Conservation (phyloP, 768 basidiomycete species). For the Kwoniella shandongensis region DNA sequence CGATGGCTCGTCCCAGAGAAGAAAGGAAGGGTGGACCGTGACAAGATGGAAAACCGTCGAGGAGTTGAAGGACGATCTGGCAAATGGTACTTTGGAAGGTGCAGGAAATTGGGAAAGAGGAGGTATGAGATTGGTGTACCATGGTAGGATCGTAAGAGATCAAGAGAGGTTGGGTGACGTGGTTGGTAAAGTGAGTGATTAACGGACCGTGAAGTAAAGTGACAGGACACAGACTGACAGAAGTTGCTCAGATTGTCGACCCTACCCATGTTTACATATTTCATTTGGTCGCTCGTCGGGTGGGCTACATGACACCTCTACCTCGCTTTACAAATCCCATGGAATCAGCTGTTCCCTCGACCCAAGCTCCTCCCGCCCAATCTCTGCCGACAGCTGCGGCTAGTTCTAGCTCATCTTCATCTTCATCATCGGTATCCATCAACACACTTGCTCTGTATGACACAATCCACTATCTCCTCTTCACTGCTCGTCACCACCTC, state of each 20-base stretch:
- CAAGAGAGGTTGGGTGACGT: slow-evolving; percentile 38
- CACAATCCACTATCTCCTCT: slow-evolving; percentile 42
- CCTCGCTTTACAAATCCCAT: slow-evolving; percentile 11
- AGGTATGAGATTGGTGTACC: slow-evolving; percentile 47
- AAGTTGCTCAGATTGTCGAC: slow-evolving; percentile 17
- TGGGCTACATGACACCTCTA: slow-evolving; percentile 10
- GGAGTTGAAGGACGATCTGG: slow-evolving; percentile 36
- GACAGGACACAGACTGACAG: background rate
- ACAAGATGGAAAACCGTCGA: slow-evolving; percentile 8
- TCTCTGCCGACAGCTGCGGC: background rate
- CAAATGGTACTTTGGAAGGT: slow-evolving; percentile 25
- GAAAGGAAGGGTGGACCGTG: slow-evolving; percentile 31
- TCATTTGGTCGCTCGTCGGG: slow-evolving; percentile 38
- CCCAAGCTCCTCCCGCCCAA: background rate
- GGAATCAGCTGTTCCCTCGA: slow-evolving; percentile 1
- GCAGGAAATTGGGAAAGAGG: slow-evolving; percentile 33
- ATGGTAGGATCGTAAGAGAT: slow-evolving; percentile 43
- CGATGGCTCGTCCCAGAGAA: slow-evolving; percentile 15
- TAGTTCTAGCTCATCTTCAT: background rate
- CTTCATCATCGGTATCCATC: slow-evolving; percentile 1
- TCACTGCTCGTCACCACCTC: slow-evolving; percentile 42
- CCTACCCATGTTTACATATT: slow-evolving; percentile 26
- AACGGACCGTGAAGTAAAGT: background rate
- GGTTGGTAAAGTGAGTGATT: slow-evolving; percentile 30
- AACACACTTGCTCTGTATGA: slow-evolving; percentile 30